Conservation (phyloP, 1,284 basidiomycete genomes). For the Cutaneotrichosporon mucoides region DNA sequence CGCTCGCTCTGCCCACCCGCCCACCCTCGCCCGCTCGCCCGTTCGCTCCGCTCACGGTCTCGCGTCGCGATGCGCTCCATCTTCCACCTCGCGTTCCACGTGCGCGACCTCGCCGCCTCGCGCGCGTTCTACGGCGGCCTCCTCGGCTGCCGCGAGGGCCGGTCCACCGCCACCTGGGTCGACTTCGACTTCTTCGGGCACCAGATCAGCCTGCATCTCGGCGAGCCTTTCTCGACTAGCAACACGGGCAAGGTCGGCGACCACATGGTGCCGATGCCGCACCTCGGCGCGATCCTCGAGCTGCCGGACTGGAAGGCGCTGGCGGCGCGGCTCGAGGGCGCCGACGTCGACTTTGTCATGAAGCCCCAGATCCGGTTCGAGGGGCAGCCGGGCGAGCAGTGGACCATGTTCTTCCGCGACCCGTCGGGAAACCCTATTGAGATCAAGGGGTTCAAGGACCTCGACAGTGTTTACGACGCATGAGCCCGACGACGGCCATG, state of each 20-base stretch:
- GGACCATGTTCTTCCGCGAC: conserved; percentile 24
- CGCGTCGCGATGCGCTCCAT: conserved; percentile 6
- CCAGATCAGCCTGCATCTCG: conserved; percentile 21
- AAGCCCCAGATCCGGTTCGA: conserved; percentile 20
- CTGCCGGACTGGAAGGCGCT: conserved; percentile 16
- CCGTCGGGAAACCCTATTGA: conserved; percentile 20
- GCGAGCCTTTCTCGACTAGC: conserved; percentile 19
- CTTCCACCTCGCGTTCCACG: conserved; percentile 23
- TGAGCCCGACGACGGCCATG: too few species aligned
- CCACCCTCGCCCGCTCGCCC: too few species aligned
- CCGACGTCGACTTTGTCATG: conserved; percentile 17
- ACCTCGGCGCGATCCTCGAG: conserved; percentile 20
- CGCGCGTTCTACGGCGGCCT: conserved; percentile 16
- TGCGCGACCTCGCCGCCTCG: conserved; percentile 14
- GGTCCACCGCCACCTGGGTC: conserved; percentile 20
- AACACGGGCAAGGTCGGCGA: conserved; percentile 22
- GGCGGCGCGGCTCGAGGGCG: conserved; percentile 10
- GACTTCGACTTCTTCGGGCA: conserved; percentile 24
- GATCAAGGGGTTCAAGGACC: conserved; percentile 21
- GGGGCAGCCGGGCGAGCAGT: conserved; percentile 22
- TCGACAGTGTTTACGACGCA: conserved; percentile 17
- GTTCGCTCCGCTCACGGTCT: too few species aligned
- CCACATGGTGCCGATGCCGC: conserved; percentile 23
- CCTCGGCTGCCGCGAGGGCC: conserved; percentile 20
- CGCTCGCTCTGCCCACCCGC: too few species aligned